A percentile compares a stretch with the other conserved stretches of the same genome.
phyloP scores from a whole-genome alignment of 2,329 filamentous ascomycete species.

The Paraphoma sp. region DNA sequence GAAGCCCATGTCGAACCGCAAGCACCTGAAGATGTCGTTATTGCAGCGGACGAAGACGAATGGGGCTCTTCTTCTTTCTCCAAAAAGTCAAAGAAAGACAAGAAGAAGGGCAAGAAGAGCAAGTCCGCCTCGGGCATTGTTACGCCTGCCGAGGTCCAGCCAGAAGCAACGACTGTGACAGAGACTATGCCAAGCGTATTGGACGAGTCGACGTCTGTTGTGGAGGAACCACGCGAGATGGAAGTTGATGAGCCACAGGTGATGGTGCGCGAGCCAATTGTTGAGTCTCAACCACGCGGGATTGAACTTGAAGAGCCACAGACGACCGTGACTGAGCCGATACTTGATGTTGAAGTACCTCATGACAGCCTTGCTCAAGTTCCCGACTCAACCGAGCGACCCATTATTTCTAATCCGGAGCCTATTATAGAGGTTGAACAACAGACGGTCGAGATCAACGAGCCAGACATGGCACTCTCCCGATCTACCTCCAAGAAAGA shows the following conservation, averaged over 20 bases:
- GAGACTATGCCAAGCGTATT: too few relatives aligned
- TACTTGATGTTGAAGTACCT: background rate
- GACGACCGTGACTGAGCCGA: background rate
- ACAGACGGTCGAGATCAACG: background rate
- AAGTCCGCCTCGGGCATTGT: conserved; percentile 8
- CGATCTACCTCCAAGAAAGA: conserved; percentile 33
- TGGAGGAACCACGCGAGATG: background rate
- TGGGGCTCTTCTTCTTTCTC: conserved; percentile 13
- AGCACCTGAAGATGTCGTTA: conserved; percentile 6
- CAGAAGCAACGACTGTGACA: too few relatives aligned
- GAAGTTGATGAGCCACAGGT: conserved; percentile 1
- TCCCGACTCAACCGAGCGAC: background rate
- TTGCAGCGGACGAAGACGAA: conserved; percentile 17
- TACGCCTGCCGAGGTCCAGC: conserved; percentile 11
- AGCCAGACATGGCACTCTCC: conserved; percentile 13
- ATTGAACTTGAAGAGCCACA: too few relatives aligned
- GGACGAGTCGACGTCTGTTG: background rate
- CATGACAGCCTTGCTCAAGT: background rate
- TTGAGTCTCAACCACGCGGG: background rate
- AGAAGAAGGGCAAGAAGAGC: conserved; percentile 37
- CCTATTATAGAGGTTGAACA: background rate
- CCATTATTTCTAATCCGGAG: background rate
- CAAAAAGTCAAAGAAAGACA: conserved; percentile 37
- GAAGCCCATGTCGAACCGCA: conserved; percentile 11
- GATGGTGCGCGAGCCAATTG: background rate